A percentile compares a stretch with the other conserved stretches of the same genome.
Evolutionary conservation across 257 asterid species (phyloP).

Genomic region (Nicotiana obtusifolia): DNA sequence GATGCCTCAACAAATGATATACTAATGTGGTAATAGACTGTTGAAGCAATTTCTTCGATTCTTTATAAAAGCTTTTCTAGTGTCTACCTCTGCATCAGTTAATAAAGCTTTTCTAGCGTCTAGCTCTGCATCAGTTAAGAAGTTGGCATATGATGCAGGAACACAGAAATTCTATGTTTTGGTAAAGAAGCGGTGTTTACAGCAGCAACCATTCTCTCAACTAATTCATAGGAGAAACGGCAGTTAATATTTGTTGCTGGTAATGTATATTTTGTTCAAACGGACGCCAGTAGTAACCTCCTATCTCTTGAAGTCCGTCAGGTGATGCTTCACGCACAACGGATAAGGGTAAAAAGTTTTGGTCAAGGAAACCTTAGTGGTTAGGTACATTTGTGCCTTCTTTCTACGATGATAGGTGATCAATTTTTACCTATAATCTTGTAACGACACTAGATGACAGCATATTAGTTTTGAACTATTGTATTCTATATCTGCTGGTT

Average conservation of each 20-base stretch:
- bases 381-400: not conserved
- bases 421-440: not conserved
- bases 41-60: not conserved
- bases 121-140: not conserved
- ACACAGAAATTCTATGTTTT: slow-evolving; percentile 22
- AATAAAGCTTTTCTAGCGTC: not conserved
- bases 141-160: slow-evolving; percentile 39
- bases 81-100: slow-evolving; percentile 1
- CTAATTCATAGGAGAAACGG: slow-evolving; percentile 21
- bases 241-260: not conserved
- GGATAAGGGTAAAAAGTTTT: not conserved
- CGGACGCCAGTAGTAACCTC: not conserved
- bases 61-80: not conserved
- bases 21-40: not conserved
- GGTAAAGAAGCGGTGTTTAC: slow-evolving; percentile 66
- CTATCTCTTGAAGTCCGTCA: not conserved
- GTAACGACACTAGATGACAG: not conserved
- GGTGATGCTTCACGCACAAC: not conserved
- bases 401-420: not conserved
- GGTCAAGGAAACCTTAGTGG: not conserved
- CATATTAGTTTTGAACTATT: not conserved
- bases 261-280: not conserved
- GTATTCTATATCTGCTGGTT: not conserved
- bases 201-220: slow-evolving; percentile 60
- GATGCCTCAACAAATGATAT: not conserved